Conservation (phyloP, 2,329 filamentous ascomycete species). For the Xenosphaeropsis pyriputrescens region DNA sequence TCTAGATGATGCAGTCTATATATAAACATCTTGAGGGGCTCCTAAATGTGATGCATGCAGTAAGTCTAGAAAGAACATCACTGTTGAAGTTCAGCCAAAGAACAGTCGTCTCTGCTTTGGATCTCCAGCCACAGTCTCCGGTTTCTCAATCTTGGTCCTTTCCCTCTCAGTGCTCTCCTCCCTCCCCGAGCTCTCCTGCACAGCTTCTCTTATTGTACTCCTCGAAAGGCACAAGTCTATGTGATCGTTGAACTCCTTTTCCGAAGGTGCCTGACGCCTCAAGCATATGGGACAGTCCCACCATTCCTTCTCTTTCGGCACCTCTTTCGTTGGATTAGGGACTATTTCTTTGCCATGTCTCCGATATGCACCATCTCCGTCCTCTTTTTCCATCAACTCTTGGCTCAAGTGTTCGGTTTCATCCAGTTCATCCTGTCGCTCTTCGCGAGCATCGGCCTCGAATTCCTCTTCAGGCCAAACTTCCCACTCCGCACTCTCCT, state of each 20-base stretch:
- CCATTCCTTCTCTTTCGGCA: slow-evolving; percentile 29
- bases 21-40: too few relatives aligned
- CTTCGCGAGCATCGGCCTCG: slow-evolving; percentile 43
- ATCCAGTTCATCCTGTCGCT: slow-evolving; percentile 43
- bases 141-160: slow-evolving; percentile 2
- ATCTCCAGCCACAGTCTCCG: slow-evolving; percentile 3
- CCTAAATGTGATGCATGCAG: too few relatives aligned
- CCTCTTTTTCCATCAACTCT: slow-evolving; percentile 24
- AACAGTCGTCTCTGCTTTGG: slow-evolving; percentile 7
- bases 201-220: slow-evolving; percentile 71
- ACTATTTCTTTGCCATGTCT: slow-evolving; percentile 36
- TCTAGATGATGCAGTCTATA: too few relatives aligned
- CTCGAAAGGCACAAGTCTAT: slow-evolving; percentile 84
- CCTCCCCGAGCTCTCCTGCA: slow-evolving; percentile 31
- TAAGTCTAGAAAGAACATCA: too few relatives aligned
- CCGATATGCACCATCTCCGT: slow-evolving; percentile 8
- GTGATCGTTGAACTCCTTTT: slow-evolving; percentile 74
- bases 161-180: slow-evolving; percentile 7
- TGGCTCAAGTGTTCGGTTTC: slow-evolving; percentile 48
- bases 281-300: slow-evolving; percentile 87
- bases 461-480: slow-evolving; percentile 54
- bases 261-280: slow-evolving; percentile 60
- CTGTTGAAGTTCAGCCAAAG: too few relatives aligned
- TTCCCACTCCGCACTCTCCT: slow-evolving; percentile 42
- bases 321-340: slow-evolving; percentile 24